Base-by-base conservation (phyloP, 768 basidiomycete species). In the Lactarius quietus region DNA sequence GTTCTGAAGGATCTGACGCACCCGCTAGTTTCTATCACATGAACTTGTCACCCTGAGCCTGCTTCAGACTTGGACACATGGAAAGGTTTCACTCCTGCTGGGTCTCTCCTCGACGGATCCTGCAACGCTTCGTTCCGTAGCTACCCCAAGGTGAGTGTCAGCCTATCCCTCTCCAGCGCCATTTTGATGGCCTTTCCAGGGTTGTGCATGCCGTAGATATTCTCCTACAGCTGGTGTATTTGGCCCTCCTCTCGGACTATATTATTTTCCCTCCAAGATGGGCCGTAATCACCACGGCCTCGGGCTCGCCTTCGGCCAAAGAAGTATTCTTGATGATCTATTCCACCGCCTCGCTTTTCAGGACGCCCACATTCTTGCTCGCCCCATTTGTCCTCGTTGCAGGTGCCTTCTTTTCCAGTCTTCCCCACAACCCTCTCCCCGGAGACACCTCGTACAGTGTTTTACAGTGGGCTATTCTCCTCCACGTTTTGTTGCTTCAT, bases 401-500 rank as follows among this genome's bases (percentile, higher is more conserved):
- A 2, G 59, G 78, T 1, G 72, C 83, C 12, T 83, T 85, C 68
- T 43, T 81, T 1, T 71, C 75, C 17, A 73, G 70, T 51, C 64
- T 84, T n/a, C 78, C 83, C 8, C 75, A 75, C n/a, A 70, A 73
- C 5, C 84, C 83, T 8, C 72, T 75, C 17, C 79, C 82, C 1
- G 76, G 76, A 17, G 74, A 78, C 53, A 54, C 72, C 17, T 68
- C 79, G 18, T 86, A 84, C 68, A 70, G 70, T 52, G 59, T 79
- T 29, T 71, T 86, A 3, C 76, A 82, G 1, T 60, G 79, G 51
- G 76, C 77, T 1, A 73, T 83, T 62, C 70, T 74, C 45, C 66
- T 82, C 36, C 77, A 82, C 29, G 69, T 83, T 23, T 62, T 83
- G 14, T 74, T 78, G 35, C 74, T 86, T n/a, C 82, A 85, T 66